A percentile compares a stretch with the other conserved stretches of the same genome.
phyloP scores from a whole-genome alignment of 176 grass and related monocot species.

The Urochloa ruziziensis region DNA sequence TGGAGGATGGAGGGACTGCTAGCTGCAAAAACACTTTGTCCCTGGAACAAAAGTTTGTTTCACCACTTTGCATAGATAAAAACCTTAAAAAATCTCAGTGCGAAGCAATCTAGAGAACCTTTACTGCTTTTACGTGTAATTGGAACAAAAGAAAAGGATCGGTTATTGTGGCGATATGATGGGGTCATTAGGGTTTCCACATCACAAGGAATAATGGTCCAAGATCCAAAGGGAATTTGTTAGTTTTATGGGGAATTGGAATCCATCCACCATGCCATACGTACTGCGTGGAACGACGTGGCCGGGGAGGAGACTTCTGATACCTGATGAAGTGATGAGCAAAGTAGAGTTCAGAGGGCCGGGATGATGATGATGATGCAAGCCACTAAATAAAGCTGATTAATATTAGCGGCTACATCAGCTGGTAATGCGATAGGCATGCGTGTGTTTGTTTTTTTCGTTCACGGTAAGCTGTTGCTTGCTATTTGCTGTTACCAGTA shows the following conservation, averaged over 20 bases:
- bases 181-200: neutral
- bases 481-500: neutral
- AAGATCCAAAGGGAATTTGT: constrained; percentile 5
- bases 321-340: no score
- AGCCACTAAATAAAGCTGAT: neutral
- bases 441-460: neutral
- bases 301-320: neutral
- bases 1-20: no score
- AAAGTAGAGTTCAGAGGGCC: neutral
- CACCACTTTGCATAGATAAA: no score
- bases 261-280: neutral
- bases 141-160: neutral
- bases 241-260: constrained; percentile 21
- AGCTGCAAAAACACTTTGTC: no score
- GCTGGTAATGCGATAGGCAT: neutral
- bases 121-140: neutral
- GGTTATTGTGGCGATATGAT: neutral
- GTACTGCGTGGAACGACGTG: neutral
- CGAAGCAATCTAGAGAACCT: no score
- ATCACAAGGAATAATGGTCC: constrained; percentile 25
- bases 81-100: no score
- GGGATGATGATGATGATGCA: neutral
- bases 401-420: neutral
- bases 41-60: no score
- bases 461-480: constrained; percentile 21